Evolutionary conservation across 371 early-diverging fungal species (phyloP).

Genomic region (Encephalitozoon cuniculi): DNA sequence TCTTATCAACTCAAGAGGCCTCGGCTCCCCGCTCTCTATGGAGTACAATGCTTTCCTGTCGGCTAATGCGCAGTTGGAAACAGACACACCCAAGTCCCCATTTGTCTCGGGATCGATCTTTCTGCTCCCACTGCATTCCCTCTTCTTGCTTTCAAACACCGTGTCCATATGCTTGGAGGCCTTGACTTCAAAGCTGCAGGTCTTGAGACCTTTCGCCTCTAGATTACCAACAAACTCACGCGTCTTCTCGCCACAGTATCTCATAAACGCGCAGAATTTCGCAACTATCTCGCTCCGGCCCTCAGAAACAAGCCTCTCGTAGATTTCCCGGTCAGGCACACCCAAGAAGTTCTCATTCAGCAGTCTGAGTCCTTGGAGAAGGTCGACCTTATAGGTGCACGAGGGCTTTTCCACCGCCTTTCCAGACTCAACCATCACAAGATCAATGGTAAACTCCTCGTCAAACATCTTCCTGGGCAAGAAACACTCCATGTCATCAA

Average conservation of each 20-base stretch:
- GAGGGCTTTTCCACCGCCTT: neutral
- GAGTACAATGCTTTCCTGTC: neutral
- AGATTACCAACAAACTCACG: neutral
- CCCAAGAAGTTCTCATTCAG: neutral
- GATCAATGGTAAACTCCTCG: conserved; percentile 42
- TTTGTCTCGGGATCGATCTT: neutral
- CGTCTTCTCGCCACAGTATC: neutral
- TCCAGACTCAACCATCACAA: conserved; percentile 31
- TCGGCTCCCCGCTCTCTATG: neutral
- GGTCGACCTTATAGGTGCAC: neutral
- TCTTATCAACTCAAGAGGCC: neutral
- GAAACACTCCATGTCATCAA: conserved; percentile 22
- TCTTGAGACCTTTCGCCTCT: neutral
- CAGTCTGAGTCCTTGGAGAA: neutral
- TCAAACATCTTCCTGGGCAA: conserved; percentile 4
- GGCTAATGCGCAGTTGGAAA: neutral
- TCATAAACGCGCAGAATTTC: conserved; percentile 27
- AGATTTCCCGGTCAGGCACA: neutral
- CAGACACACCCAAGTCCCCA: neutral
- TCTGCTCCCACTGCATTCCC: neutral
- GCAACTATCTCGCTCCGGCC: conserved; percentile 21
- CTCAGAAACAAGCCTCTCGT: conserved; percentile 7
- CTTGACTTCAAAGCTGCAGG: neutral
- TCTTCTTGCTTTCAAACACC: neutral
- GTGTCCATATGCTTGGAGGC: neutral